These are phyloP conservation scores for Alternaria gansuensis DNA, from an alignment of 2,329 filamentous ascomycete genomes.

Conservation along the genomic window DNA sequence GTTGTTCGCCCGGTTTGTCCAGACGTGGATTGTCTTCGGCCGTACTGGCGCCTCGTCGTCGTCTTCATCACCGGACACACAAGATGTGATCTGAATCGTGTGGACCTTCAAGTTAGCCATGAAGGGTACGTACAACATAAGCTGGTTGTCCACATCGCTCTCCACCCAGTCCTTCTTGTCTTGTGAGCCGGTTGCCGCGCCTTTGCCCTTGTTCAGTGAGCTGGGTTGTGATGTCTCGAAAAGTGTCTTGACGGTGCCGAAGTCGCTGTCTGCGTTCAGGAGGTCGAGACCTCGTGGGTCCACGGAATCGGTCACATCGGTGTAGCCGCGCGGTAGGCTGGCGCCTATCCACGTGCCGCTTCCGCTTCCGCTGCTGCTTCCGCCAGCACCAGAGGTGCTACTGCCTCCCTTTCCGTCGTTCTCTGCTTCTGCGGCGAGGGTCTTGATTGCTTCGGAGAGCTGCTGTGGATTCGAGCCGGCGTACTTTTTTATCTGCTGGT, in stretches of 20 bases:
- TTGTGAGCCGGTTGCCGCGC: slow-evolving; percentile 63
- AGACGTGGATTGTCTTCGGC: slow-evolving; percentile 84
- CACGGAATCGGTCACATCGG: slow-evolving; percentile 82
- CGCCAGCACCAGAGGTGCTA: slow-evolving; percentile 54
- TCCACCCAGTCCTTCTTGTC: slow-evolving; percentile 83
- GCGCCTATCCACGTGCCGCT: slow-evolving; percentile 74
- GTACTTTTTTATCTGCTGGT: slow-evolving; percentile 72
- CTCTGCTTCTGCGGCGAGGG: slow-evolving; percentile 72
- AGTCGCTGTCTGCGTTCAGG: slow-evolving; percentile 82
- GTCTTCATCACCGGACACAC: slow-evolving; percentile 67
- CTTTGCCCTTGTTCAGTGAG: slow-evolving; percentile 61
- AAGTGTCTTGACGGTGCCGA: slow-evolving; percentile 75
- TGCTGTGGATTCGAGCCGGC: slow-evolving; percentile 76
- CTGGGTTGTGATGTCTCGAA: slow-evolving; percentile 76
- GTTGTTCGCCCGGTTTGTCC: slow-evolving; percentile 87
- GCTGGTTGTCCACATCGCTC: slow-evolving; percentile 95
- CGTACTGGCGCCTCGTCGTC: slow-evolving; percentile 81
- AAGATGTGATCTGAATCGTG: slow-evolving; percentile 83
- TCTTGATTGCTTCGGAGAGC: slow-evolving; percentile 75
- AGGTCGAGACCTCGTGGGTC: slow-evolving; percentile 84
- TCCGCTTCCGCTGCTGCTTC: slow-evolving; percentile 52
- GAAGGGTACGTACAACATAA: slow-evolving; percentile 93
- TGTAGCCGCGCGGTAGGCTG: slow-evolving; percentile 79
- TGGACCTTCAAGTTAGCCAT: slow-evolving; percentile 88
- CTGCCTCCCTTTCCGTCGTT: slow-evolving; percentile 54